Evolutionary conservation across 148 eudicot genomes (phyloP), one percentile per base, ranked within the genome.

Genomic region (Bassia scoparia): DNA sequence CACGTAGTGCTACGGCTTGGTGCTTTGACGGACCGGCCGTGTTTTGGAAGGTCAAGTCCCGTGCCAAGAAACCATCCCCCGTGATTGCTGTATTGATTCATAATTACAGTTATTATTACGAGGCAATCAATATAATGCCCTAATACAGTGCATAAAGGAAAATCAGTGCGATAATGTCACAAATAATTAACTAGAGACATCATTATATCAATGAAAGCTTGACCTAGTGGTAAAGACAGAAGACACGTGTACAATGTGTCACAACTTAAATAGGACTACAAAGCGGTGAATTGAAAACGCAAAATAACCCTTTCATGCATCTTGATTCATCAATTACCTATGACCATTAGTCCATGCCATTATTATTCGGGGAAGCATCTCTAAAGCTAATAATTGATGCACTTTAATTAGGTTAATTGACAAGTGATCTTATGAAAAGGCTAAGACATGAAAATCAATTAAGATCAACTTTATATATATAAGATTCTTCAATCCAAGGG

Each of bases 1-100:
- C 82, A 0, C 82, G 76, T 21, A 79, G 79, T 21, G 82, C 82
- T 8, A 79, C 82, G 0, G 82, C 82, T 79, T 79, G 82, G 79
- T 79, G 82, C 41, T 79, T 79, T 64, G 82, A 75, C 58, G 82
- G 78, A 29, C 82, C 82, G 0, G 82, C 82, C 1, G 79, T 70
- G 82, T 79, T 79, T 50, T 79, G 62, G 55, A 79, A 33, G 67
- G 82, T 79, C 67, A 79, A 43, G 72, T 79, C 82, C 49, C 82
- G 71, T 38, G 82, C 82, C 65, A 79, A 71, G 72, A 79, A 79
- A 0, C 79, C 69, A 7, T 79, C 62, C 56, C 82, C 82, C 33
- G 27, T 70, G 15, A 79, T 70, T 16, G 82, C 82, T 79, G 75
- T 73, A 71, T 64, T 43, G 55, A n/a, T 3, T 43, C 55, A 77